Percentiles rank a stretch among this genome's conserved stretches.
Evolutionary conservation across 1,284 basidiomycete species (phyloP).

Genomic region (Fomitiporia mediterranea): DNA sequence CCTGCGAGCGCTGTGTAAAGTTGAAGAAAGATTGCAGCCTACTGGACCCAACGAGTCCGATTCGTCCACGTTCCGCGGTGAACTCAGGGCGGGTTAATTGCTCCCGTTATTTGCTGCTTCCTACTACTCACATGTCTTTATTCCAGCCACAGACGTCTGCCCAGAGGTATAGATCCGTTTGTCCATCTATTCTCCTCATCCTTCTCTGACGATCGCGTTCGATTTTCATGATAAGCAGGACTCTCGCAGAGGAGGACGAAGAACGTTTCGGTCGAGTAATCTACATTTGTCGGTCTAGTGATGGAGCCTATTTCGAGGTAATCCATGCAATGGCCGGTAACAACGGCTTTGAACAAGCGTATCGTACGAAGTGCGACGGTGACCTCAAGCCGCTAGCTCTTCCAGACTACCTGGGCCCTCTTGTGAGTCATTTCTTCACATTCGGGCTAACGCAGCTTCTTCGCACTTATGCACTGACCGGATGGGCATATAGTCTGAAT

Average conservation of each 20-base stretch:
- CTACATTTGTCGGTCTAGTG: background rate
- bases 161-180: background rate
- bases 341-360: background rate
- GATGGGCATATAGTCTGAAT: too few relatives aligned
- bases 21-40: background rate
- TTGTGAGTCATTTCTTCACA: background rate
- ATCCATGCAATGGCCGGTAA: background rate
- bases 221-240: background rate
- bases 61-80: background rate
- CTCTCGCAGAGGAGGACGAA: background rate
- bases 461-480: too few relatives aligned
- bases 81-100: background rate
- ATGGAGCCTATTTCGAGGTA: background rate
- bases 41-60: background rate
- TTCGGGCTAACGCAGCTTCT: too few relatives aligned
- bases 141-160: background rate
- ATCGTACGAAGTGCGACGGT: background rate
- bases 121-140: background rate
- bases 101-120: too few relatives aligned
- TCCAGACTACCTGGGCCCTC: background rate
- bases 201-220: background rate
- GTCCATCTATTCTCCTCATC: background rate
- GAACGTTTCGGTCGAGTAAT: background rate
- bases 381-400: background rate
- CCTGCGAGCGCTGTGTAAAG: background rate